Evolutionary conservation across 129 eudicot genomes (phyloP), one percentile per base, ranked within the genome.

Genomic region (Solidago caesia): DNA sequence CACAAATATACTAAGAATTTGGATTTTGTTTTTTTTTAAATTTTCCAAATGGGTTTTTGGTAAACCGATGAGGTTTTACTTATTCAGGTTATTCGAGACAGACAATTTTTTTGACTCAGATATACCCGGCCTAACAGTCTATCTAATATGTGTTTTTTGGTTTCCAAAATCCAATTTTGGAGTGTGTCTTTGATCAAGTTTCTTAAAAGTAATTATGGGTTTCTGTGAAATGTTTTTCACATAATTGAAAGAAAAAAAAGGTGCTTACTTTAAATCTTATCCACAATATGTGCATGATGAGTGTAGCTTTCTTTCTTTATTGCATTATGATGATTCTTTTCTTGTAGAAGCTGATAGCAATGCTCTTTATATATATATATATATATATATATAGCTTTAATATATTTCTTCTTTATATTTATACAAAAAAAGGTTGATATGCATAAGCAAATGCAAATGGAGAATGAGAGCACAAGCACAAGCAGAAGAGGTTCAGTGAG

Each of bases 361-460:
- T 65, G 59, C 77, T 75, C 73, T 74, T 70, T 67, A 69, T 48
- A n/a, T n/a, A n/a, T n/a, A n/a, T n/a, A n/a, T n/a, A n/a, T n/a
- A n/a, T n/a, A n/a, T n/a, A n/a, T n/a, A n/a, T n/a, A n/a, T n/a
- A n/a, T n/a, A n/a, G n/a, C n/a, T n/a, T n/a, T n/a, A n/a, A n/a
- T n/a, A n/a, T 6, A 29, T 10, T 78, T 80, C 14, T 68, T 46
- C 49, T 82, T 82, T 79, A 66, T 79, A 57, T 64, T n/a, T 67
- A 42, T 42, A 10, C 6, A 78, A 75, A 39, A 81, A 75, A 80
- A 83, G 83, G 79, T 80, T 77, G 87, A 77, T 67, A 61, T 29
- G 39, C 39, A n/a, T 26, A 56, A 67, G 79, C 84, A 84, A 64
- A 83, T 79, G 75, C 83, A 80, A 77, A 86, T 86, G 96, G 87